A percentile compares a stretch with the other conserved stretches of the same genome.
Evolutionary conservation across 1,284 basidiomycete species (phyloP).

Genomic region (Leccinum laetum): DNA sequence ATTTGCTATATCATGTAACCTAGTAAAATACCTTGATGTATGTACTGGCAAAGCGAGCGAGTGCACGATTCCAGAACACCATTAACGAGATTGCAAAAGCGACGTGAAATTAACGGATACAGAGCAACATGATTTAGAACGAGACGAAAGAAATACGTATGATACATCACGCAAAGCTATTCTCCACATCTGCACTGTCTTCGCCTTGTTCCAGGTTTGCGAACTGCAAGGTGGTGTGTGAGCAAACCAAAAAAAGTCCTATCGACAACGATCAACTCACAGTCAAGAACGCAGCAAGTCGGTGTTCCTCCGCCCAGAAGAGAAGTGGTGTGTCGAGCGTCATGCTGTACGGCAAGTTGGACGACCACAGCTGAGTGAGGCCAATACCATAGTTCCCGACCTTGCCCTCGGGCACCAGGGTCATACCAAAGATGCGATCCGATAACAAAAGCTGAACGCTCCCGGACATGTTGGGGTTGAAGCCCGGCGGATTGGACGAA

Average conservation of each 20-base stretch:
- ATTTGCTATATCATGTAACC: not conserved
- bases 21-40: not conserved
- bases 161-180: slow-evolving; percentile 67
- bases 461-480: slow-evolving; percentile 98
- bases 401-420: slow-evolving; percentile 86
- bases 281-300: slow-evolving; percentile 88
- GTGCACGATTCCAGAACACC: not conserved
- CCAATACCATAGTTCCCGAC: slow-evolving; percentile 96
- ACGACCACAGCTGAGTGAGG: slow-evolving; percentile 89
- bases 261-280: slow-evolving; percentile 43
- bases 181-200: slow-evolving; percentile 90
- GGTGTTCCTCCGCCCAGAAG: slow-evolving; percentile 97
- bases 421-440: slow-evolving; percentile 92
- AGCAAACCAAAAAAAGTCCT: not conserved
- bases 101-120: slow-evolving; percentile 1
- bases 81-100: slow-evolving; percentile 1
- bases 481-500: slow-evolving; percentile 86
- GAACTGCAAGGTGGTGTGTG: slow-evolving; percentile 49
- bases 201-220: slow-evolving; percentile 84
- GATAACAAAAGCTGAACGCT: slow-evolving; percentile 94
- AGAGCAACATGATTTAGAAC: not conserved
- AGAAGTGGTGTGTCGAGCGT: slow-evolving; percentile 87
- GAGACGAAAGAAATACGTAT: slow-evolving; percentile 1
- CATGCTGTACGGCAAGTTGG: slow-evolving; percentile 84
- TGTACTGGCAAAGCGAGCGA: not conserved